phyloP scores from a whole-genome alignment of 352 stramenopile species.

The Phytopythium aichiense region DNA sequence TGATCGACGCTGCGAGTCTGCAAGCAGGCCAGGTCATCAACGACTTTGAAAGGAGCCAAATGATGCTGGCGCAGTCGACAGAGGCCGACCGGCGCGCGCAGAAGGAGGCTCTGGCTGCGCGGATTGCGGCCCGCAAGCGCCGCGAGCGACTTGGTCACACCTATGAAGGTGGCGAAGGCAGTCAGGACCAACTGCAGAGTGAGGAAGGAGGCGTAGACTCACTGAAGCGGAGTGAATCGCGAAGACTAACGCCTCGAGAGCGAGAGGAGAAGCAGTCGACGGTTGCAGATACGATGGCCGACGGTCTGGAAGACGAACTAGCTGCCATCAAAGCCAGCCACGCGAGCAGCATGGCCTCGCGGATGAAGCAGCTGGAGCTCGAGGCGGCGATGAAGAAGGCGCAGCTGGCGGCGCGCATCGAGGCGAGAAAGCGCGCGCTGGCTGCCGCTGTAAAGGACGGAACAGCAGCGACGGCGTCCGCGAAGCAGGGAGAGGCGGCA shows the following conservation, averaged over 20 bases:
- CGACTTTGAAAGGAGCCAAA: background rate
- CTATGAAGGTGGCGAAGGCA: background rate
- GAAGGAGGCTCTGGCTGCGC: background rate
- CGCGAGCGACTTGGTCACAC: background rate
- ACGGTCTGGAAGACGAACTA: constrained; percentile 20
- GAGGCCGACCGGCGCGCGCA: background rate
- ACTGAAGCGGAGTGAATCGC: background rate
- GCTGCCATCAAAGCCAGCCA: constrained; percentile 27
- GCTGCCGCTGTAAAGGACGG: background rate
- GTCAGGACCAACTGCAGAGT: background rate
- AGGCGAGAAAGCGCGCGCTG: constrained; percentile 22
- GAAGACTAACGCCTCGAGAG: background rate
- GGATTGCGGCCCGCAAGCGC: constrained; percentile 1
- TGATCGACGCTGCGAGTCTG: background rate
- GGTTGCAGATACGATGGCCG: background rate
- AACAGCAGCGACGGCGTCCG: constrained; percentile 6
- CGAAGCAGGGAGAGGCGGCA: constrained; percentile 4
- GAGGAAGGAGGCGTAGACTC: background rate
- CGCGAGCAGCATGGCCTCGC: constrained; percentile 16
- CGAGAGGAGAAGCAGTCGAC: background rate
- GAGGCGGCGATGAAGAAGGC: constrained; percentile 29
- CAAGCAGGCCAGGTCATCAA: background rate
- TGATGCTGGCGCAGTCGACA: background rate
- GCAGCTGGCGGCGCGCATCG: constrained; percentile 22
- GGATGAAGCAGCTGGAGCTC: constrained; percentile 23